Evolutionary conservation across 2,329 filamentous ascomycete species (phyloP).

Genomic region (Colletotrichum liriopes): DNA sequence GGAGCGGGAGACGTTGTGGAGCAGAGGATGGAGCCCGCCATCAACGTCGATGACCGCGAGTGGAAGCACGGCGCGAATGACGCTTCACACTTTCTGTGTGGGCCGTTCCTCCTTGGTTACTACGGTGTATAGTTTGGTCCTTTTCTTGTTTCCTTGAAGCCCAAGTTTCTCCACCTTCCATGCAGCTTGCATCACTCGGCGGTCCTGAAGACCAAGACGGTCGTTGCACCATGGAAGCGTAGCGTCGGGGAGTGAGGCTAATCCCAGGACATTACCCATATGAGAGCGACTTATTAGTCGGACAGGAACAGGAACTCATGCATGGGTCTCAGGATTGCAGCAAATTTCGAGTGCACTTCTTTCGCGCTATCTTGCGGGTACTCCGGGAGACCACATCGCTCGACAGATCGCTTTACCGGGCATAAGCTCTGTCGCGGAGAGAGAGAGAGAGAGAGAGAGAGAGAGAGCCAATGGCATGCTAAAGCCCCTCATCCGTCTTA

Average conservation of each 20-base stretch:
- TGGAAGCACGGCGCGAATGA: slow-evolving; percentile 29
- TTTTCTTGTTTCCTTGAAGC: slow-evolving; percentile 21
- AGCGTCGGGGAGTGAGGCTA: not conserved
- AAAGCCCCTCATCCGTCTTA: not conserved
- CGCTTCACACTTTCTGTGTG: slow-evolving; percentile 15
- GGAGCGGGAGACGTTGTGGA: slow-evolving; percentile 30
- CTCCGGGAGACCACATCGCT: not conserved
- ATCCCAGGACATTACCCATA: not conserved
- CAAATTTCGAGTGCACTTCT: not conserved
- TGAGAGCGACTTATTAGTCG: not conserved
- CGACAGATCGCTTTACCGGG: not conserved
- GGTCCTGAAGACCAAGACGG: not conserved
- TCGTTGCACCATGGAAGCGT: not conserved
- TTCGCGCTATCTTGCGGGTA: not conserved
- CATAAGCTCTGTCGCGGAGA: too few species aligned
- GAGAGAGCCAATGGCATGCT: not conserved
- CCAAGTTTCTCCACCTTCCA: slow-evolving; percentile 13
- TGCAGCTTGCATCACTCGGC: slow-evolving; percentile 29
- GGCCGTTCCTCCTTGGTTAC: slow-evolving; percentile 10
- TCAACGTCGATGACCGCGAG: slow-evolving; percentile 28
- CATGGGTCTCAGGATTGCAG: not conserved
- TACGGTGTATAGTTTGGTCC: not conserved
- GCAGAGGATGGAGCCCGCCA: slow-evolving; percentile 26
- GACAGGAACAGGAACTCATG: slow-evolving; percentile 14
- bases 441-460: not conserved